Evolutionary conservation across 805 yeast species (phyloP).

Genomic region (Candida hungchunana): DNA sequence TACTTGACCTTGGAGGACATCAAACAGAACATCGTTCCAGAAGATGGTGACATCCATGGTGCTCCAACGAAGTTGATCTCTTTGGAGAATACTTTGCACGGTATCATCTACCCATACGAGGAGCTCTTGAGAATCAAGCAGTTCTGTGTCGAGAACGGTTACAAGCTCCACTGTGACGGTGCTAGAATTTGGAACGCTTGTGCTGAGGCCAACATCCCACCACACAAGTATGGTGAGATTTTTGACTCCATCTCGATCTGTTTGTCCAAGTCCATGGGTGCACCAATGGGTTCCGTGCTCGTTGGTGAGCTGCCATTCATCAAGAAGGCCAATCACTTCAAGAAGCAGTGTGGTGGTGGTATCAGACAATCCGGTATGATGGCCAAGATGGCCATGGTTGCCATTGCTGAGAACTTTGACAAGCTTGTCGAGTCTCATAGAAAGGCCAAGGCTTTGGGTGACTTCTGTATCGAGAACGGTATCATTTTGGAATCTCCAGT

Average conservation of each 20-base stretch:
- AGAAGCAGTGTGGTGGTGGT: constrained; percentile 93
- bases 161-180: constrained; percentile 83
- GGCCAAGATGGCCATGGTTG: constrained; percentile 71
- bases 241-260: constrained; percentile 89
- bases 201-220: constrained; percentile 49
- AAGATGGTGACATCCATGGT: constrained; percentile 78
- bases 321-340: constrained; percentile 74
- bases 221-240: constrained; percentile 64
- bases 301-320: constrained; percentile 63
- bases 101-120: constrained; percentile 73
- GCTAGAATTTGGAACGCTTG: constrained; percentile 94
- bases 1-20: constrained; percentile 81
- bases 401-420: constrained; percentile 64
- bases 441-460: constrained; percentile 47
- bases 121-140: constrained; percentile 67
- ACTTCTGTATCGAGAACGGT: constrained; percentile 46
- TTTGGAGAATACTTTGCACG: constrained; percentile 86
- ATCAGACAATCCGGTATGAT: constrained; percentile 83
- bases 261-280: constrained; percentile 85
- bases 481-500: constrained; percentile 63
- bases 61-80: constrained; percentile 87
- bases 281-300: constrained; percentile 87
- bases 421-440: constrained; percentile 44
- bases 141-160: constrained; percentile 58
- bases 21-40: constrained; percentile 51